A percentile compares a stretch with the other conserved stretches of the same genome.
These are phyloP conservation scores for Fraxinus paxiana DNA, from an alignment of 305 asterid species.

Conservation along the genomic window DNA sequence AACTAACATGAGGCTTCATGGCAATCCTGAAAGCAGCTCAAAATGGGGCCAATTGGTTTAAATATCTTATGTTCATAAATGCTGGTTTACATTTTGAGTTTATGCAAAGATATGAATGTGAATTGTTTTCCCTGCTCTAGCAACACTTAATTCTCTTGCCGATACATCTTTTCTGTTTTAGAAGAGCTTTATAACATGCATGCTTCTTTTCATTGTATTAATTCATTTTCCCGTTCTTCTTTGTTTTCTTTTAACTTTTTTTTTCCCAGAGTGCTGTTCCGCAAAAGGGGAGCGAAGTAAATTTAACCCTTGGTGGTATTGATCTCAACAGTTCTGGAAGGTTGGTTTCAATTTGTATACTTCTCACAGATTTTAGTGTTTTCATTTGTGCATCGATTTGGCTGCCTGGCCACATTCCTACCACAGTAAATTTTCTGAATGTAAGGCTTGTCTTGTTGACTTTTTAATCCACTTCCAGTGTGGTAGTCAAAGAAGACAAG, in stretches of 20 bases:
- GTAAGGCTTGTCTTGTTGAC: slow-evolving; percentile 18
- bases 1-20: background rate
- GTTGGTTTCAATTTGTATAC: slow-evolving; percentile 46
- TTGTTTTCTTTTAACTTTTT: slow-evolving; percentile 14
- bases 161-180: background rate
- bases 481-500: slow-evolving; percentile 97
- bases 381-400: slow-evolving; percentile 5
- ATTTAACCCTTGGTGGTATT: slow-evolving; percentile 98
- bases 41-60: background rate
- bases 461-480: slow-evolving; percentile 52
- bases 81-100: background rate
- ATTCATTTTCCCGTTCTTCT: background rate
- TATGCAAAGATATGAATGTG: background rate
- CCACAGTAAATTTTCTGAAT: background rate
- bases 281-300: slow-evolving; percentile 79
- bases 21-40: background rate
- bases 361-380: slow-evolving; percentile 7
- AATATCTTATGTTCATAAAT: background rate
- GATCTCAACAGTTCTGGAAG: slow-evolving; percentile 99
- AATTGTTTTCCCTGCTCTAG: background rate
- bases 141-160: background rate
- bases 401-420: slow-evolving; percentile 8
- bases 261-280: slow-evolving; percentile 61
- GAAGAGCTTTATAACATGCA: background rate
- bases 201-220: background rate